Evolutionary conservation across 106 monocot genomes (phyloP), one percentile per base, ranked within the genome.

Genomic region (Allium cepa): DNA sequence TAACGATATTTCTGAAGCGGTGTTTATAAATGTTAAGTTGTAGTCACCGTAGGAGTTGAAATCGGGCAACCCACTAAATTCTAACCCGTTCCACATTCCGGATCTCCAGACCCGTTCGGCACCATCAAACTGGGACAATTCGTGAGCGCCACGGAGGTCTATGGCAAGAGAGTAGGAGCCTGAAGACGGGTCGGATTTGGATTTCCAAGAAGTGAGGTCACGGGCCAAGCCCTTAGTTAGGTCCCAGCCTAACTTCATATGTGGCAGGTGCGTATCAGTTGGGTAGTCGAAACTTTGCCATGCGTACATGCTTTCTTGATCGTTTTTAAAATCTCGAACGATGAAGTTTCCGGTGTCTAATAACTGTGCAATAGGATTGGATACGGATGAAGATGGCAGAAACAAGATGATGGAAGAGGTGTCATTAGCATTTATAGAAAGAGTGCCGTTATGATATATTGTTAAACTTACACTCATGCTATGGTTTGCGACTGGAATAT

Each of bases 211-310:
- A 15, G 63, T 66, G 0, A 65, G 62, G 26, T 16, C 3, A 14
- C 58, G 53, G 8, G 50, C 36, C 0, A 71, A 45, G 0, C 17
- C 46, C 22, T 49, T 57, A 7, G 10, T 63, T 1, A 58, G 16
- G 45, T 77, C 28, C 63, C 46, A 65, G 2, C 77, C 77, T 26
- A 77, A 10, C 64, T 66, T 56, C 77, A 77, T 77, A 0, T 57
- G 65, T 10, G 77, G 27, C 16, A 77, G 52, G 55, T 71, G 53
- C 1, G 76, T 69, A 47, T 77, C 58, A 7, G 55, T 26, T 9
- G 70, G 76, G 57, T 64, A 47, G 27, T 77, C 69, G 70, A 77
- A 70, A 57, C 76, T 64, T 50, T 77, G 63, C 76, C 76, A 77
- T 9, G 12, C 48, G 4, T 27, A 3, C 15, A 4, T 4, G 15